Conservation (phyloP, 192 early-diverging fungal species). For the Gigaspora rosea region DNA sequence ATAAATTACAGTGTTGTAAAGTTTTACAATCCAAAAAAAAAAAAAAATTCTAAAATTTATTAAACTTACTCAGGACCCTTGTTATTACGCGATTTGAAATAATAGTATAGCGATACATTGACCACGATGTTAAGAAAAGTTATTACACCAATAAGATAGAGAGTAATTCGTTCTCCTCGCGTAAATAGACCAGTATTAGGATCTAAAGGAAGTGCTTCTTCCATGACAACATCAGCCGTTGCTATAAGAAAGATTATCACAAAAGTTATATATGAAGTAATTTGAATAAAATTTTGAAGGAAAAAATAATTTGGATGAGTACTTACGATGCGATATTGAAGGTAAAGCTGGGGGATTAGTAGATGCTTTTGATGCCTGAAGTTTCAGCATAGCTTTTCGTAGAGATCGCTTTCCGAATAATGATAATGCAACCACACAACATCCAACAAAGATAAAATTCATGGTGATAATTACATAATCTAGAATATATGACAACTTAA, state of each 20-base stretch:
- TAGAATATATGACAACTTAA: conserved; percentile 5
- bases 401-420: conserved; percentile 46
- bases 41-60: no score
- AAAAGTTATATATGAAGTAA: background rate
- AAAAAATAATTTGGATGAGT: background rate
- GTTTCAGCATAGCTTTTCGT: conserved; percentile 42
- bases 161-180: conserved; percentile 39
- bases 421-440: conserved; percentile 44
- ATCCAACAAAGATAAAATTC: conserved; percentile 45
- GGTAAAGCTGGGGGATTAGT: conserved; percentile 24
- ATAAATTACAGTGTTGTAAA: no score
- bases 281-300: background rate
- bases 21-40: no score
- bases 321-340: background rate
- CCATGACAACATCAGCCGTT: background rate
- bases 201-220: conserved; percentile 13
- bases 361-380: conserved; percentile 33
- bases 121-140: conserved; percentile 41
- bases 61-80: background rate
- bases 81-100: conserved; percentile 29
- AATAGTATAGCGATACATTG: conserved; percentile 42
- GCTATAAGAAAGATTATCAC: background rate
- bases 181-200: conserved; percentile 37
- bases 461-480: conserved; percentile 46
- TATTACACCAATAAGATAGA: conserved; percentile 34